Conservation (phyloP, 805 yeast species). For the Grigorovia jiainica region DNA sequence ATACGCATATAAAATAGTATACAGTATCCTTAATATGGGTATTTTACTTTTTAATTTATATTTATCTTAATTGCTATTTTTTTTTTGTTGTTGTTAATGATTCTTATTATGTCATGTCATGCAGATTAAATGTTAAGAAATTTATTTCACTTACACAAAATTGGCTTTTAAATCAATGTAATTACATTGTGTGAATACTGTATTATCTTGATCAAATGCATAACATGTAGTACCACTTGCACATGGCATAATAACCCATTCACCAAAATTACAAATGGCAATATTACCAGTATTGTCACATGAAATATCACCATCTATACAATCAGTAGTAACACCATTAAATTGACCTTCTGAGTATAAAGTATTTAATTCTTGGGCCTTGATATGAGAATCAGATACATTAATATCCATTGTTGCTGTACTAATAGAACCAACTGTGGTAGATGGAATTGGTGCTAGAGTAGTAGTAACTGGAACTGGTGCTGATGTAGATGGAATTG, state of each 20-base stretch:
- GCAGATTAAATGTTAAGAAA: no score
- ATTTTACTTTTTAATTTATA: no score
- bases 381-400: slow-evolving; percentile 32
- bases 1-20: no score
- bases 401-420: slow-evolving; percentile 6
- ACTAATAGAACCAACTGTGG: slow-evolving; percentile 2
- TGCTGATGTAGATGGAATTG: slow-evolving; percentile 5
- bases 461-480: slow-evolving; percentile 6
- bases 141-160: slow-evolving; percentile 27
- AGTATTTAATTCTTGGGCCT: slow-evolving; percentile 38
- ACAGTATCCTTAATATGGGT: neutral
- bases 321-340: slow-evolving; percentile 33
- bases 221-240: slow-evolving; percentile 56
- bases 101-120: no score
- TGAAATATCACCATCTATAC: slow-evolving; percentile 42
- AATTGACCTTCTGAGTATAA: slow-evolving; percentile 36
- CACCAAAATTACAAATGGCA: slow-evolving; percentile 45
- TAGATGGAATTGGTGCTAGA: slow-evolving; percentile 3
- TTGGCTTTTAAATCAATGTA: slow-evolving; percentile 27
- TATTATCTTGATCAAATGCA: slow-evolving; percentile 36
- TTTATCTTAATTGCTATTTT: no score
- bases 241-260: slow-evolving; percentile 50
- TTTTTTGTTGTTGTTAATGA: no score
- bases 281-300: slow-evolving; percentile 43
- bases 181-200: slow-evolving; percentile 44